Evolutionary conservation across 1,139 yeast species (phyloP).

Genomic region (Kluyveromyces sp.): DNA sequence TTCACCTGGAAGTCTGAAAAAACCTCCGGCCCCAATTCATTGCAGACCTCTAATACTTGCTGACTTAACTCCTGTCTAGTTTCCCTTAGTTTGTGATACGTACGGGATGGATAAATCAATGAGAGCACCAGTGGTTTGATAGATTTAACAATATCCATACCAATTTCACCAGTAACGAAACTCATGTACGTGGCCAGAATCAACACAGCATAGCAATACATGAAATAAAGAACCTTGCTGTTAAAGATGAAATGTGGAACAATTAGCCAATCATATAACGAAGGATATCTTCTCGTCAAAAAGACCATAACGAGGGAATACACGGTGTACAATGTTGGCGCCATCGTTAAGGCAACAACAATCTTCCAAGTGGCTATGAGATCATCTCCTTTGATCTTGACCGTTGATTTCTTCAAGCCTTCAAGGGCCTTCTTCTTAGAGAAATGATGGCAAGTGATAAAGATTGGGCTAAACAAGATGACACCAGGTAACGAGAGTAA

Average conservation of each 20-base stretch:
- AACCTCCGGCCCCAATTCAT: constrained; percentile 55
- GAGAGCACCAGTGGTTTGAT: constrained; percentile 56
- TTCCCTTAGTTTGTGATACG: constrained; percentile 40
- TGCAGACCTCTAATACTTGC: constrained; percentile 51
- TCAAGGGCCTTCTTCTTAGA: constrained; percentile 51
- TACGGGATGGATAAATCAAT: constrained; percentile 42
- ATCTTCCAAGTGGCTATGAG: constrained; percentile 76
- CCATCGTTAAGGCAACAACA: constrained; percentile 57
- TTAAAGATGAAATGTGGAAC: constrained; percentile 32
- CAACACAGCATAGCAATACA: constrained; percentile 39
- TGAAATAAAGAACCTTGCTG: constrained; percentile 16
- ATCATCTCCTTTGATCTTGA: constrained; percentile 65
- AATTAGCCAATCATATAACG: constrained; percentile 37
- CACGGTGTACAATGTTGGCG: constrained; percentile 59
- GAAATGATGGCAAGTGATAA: constrained; percentile 46
- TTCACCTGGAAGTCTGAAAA: constrained; percentile 46
- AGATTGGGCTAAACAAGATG: constrained; percentile 60
- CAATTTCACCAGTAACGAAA: constrained; percentile 65
- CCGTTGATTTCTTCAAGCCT: constrained; percentile 61
- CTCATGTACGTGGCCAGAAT: constrained; percentile 65
- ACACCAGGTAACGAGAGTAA: constrained; percentile 60
- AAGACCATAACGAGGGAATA: constrained; percentile 54
- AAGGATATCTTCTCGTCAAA: constrained; percentile 30
- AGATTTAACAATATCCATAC: constrained; percentile 65
- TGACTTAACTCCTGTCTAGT: constrained; percentile 44